Conservation (phyloP, 257 asterid species). For the Fraxinus anomala region DNA sequence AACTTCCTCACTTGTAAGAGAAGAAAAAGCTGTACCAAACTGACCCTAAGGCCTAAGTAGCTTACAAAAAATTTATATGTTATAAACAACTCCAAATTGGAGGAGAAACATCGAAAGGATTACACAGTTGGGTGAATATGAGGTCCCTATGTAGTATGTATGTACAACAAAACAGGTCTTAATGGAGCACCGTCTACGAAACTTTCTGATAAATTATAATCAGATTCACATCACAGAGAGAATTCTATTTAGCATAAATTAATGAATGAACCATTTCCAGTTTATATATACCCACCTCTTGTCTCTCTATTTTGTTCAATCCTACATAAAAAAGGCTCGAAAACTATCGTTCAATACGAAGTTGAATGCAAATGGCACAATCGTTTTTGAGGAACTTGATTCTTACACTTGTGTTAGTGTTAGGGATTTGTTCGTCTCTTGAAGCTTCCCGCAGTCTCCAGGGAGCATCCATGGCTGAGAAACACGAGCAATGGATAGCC, state of each 20-base stretch:
- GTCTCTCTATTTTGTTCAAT: neutral
- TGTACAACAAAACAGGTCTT: neutral
- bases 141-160: neutral
- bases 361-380: neutral
- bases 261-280: neutral
- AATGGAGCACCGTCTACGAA: neutral
- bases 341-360: neutral
- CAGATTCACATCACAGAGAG: neutral
- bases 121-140: neutral
- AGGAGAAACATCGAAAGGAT: neutral
- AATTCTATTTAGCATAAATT: neutral
- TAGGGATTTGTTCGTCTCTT: neutral
- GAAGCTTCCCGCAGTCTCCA: slow-evolving; percentile 1
- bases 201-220: neutral
- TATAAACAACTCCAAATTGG: neutral
- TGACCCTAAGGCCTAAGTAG: too few relatives aligned
- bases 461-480: neutral
- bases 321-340: neutral
- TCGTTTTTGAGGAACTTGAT: neutral
- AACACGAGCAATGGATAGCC: neutral
- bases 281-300: neutral
- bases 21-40: too few relatives aligned
- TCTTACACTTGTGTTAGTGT: neutral
- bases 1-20: too few relatives aligned
- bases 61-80: too few relatives aligned